These are phyloP conservation scores for Clavaria fumosa DNA, from an alignment of 768 basidiomycete species.

Conservation along the genomic window DNA sequence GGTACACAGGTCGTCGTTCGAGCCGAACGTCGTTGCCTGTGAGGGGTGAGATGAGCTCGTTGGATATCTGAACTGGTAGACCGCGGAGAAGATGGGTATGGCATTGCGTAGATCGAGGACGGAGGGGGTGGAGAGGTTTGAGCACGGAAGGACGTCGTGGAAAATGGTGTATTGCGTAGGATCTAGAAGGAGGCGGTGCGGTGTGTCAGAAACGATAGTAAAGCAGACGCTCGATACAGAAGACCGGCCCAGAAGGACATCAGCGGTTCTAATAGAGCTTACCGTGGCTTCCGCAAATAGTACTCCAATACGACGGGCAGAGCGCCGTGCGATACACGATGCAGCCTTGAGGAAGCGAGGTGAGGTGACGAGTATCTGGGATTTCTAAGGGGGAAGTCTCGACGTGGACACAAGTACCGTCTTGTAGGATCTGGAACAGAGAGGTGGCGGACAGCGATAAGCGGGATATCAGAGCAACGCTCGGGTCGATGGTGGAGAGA, in stretches of 20 bases:
- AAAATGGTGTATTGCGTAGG: slow-evolving; percentile 50
- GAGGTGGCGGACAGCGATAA: slow-evolving; percentile 35
- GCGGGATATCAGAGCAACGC: slow-evolving; percentile 44
- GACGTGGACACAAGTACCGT: slow-evolving; percentile 33
- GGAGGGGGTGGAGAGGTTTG: not conserved
- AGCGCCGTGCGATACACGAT: slow-evolving; percentile 45
- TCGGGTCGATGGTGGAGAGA: slow-evolving; percentile 46
- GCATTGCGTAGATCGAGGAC: slow-evolving; percentile 15
- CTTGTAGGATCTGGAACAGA: slow-evolving; percentile 37
- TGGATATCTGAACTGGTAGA: slow-evolving; percentile 39
- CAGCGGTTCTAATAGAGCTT: slow-evolving; percentile 11
- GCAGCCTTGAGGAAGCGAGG: slow-evolving; percentile 16
- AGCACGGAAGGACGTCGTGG: slow-evolving; percentile 35
- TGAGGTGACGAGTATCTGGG: slow-evolving; percentile 12
- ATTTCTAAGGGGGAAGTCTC: slow-evolving; percentile 29
- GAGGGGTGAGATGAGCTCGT: slow-evolving; percentile 1
- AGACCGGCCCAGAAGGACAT: slow-evolving; percentile 6
- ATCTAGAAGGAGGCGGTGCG: slow-evolving; percentile 25
- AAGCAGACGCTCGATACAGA: not conserved
- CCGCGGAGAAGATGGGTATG: slow-evolving; percentile 36
- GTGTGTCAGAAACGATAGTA: not conserved
- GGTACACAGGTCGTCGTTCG: too few species aligned
- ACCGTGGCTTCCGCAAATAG: slow-evolving; percentile 42
- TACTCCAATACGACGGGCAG: slow-evolving; percentile 51
- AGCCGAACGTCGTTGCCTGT: too few species aligned